Evolutionary conservation across 2,329 filamentous ascomycete species (phyloP).

Genomic region (Fusarium succisae): DNA sequence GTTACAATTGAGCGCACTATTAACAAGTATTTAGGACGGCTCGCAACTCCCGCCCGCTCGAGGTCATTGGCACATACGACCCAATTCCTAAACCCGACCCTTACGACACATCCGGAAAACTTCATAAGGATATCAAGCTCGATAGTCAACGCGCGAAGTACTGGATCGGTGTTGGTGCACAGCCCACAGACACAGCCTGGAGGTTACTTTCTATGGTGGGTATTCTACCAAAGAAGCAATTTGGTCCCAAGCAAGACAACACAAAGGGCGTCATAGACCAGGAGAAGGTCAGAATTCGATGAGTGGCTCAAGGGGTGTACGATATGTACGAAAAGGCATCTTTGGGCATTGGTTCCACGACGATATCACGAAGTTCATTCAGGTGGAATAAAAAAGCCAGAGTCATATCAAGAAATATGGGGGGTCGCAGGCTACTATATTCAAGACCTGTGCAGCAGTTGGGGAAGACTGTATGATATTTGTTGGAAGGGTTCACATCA

Average conservation of each 20-base stretch:
- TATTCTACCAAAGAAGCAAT: conserved; percentile 51
- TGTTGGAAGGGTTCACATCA: neutral
- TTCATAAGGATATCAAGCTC: conserved; percentile 91
- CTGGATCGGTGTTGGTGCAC: conserved; percentile 96
- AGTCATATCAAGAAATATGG: neutral
- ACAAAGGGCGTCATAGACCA: conserved; percentile 40
- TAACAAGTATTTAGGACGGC: conserved; percentile 70
- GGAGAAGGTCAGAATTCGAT: conserved; percentile 45
- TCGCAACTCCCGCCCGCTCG: conserved; percentile 86
- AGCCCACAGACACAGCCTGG: conserved; percentile 92
- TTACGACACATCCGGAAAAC: conserved; percentile 69
- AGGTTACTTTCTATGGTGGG: conserved; percentile 82
- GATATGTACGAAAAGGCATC: conserved; percentile 43
- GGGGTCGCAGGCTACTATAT: neutral
- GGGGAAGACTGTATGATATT: conserved; percentile 27
- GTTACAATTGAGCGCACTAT: neutral
- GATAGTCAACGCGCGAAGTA: conserved; percentile 86
- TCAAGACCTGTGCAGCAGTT: neutral
- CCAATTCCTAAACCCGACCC: conserved; percentile 71
- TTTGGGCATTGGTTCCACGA: conserved; percentile 41
- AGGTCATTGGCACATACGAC: conserved; percentile 87
- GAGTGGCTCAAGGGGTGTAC: conserved; percentile 32
- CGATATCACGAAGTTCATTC: conserved; percentile 10
- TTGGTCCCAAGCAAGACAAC: conserved; percentile 45
- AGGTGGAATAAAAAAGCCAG: conserved; percentile 1